Conservation (phyloP, 805 yeast species). For the Candida odintsovae region DNA sequence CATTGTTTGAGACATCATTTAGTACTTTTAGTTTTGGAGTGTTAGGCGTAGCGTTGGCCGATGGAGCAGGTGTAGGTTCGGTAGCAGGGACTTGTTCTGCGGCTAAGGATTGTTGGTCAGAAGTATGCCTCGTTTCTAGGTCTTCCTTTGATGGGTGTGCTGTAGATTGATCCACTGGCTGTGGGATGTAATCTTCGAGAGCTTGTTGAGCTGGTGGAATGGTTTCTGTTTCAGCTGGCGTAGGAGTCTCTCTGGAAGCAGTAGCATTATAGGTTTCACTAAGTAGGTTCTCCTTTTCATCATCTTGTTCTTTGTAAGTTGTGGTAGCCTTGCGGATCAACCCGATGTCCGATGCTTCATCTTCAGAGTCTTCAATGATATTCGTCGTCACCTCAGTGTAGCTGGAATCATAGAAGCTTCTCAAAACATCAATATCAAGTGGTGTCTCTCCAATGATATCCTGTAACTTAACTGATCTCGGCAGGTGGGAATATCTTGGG, state of each 20-base stretch:
- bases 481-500: conserved; percentile 44
- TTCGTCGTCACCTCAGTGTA: conserved; percentile 14
- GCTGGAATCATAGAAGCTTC: conserved; percentile 31
- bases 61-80: not conserved
- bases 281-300: not conserved
- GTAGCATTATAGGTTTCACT: not conserved
- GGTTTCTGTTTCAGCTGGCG: not conserved
- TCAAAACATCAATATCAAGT: conserved; percentile 36
- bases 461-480: conserved; percentile 35
- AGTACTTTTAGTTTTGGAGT: conserved; percentile 5
- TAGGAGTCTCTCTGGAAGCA: no score
- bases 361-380: conserved; percentile 21
- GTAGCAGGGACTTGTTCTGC: not conserved
- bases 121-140: not conserved
- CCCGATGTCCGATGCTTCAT: conserved; percentile 2
- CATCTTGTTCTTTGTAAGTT: not conserved
- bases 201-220: not conserved
- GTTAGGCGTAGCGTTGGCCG: not conserved
- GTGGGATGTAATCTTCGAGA: not conserved
- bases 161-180: not conserved
- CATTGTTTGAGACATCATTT: conserved; percentile 1
- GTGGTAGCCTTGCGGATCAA: not conserved
- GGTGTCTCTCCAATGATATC: conserved; percentile 49
- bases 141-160: not conserved
- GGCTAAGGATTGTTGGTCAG: not conserved